Evolutionary conservation across 31 red algal species (phyloP).

Genomic region (Bonnemaisonia californica): DNA sequence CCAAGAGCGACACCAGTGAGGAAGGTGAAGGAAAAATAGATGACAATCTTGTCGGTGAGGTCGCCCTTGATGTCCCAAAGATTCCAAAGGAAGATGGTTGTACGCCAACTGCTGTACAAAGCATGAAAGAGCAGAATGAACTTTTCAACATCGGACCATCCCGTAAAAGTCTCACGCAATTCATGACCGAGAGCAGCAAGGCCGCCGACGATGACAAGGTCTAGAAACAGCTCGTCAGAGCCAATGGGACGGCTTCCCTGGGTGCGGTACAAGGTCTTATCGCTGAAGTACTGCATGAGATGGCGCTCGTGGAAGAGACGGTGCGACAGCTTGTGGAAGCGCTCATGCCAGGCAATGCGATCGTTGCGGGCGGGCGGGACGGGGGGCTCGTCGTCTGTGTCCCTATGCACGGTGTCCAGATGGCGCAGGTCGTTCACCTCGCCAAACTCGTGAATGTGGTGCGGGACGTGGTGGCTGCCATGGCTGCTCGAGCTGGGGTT

Average conservation of each 20-base stretch:
- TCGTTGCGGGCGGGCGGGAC: not conserved
- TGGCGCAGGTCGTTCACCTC: conserved; percentile 49
- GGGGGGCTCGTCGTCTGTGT: conserved; percentile 20
- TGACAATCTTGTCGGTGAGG: conserved; percentile 49
- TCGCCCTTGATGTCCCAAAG: conserved; percentile 56
- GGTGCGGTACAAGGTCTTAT: conserved; percentile 48
- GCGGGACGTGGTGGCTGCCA: conserved; percentile 3
- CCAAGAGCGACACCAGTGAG: conserved; percentile 70
- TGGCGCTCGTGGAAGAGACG: conserved; percentile 48
- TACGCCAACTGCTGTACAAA: conserved; percentile 63
- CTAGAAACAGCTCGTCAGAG: conserved; percentile 67
- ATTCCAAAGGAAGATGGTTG: conserved; percentile 61
- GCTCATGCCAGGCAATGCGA: not conserved
- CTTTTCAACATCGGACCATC: conserved; percentile 62
- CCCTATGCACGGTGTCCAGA: conserved; percentile 7
- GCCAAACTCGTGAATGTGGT: conserved; percentile 68
- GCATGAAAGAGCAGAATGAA: conserved; percentile 73
- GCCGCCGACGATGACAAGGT: conserved; percentile 66
- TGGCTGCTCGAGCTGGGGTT: not conserved
- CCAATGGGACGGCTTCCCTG: conserved; percentile 24
- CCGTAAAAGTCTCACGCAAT: conserved; percentile 50
- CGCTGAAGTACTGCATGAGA: conserved; percentile 66
- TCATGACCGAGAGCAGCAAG: conserved; percentile 77
- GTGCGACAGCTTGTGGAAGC: conserved; percentile 3
- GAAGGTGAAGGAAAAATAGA: conserved; percentile 40